These are phyloP conservation scores for Penicillium samsonianum DNA, from an alignment of 495 filamentous ascomycete genomes.

Conservation along the genomic window DNA sequence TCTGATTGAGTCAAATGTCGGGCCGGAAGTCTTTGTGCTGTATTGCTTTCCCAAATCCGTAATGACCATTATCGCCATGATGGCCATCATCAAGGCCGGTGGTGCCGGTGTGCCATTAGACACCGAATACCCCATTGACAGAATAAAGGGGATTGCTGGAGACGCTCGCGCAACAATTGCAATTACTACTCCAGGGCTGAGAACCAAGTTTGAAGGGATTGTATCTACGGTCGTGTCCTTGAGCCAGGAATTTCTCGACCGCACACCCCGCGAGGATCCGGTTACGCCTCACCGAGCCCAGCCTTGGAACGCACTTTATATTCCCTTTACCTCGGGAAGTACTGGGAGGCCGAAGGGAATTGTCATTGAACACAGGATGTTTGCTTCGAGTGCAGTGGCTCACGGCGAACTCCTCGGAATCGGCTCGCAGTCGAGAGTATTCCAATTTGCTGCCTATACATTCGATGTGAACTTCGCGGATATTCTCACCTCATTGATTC, in stretches of 20 bases:
- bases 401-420: constrained; percentile 9
- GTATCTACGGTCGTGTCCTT: neutral
- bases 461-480: constrained; percentile 43
- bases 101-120: neutral
- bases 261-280: constrained; percentile 24
- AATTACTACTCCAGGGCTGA: neutral
- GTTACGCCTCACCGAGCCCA: constrained; percentile 17
- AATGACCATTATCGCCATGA: constrained; percentile 42
- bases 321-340: constrained; percentile 39
- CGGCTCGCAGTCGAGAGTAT: constrained; percentile 17
- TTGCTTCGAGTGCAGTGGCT: constrained; percentile 19
- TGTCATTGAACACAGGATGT: constrained; percentile 40
- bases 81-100: constrained; percentile 45
- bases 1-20: constrained; percentile 30
- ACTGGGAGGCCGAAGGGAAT: constrained; percentile 45
- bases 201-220: neutral
- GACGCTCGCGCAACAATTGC: neutral
- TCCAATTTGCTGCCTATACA: constrained; percentile 42
- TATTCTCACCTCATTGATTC: constrained; percentile 35
- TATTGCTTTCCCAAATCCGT: constrained; percentile 48
- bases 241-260: constrained; percentile 14
- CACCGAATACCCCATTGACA: neutral
- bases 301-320: constrained; percentile 24
- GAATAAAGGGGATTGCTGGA: neutral
- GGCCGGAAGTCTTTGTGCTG: constrained; percentile 39